A percentile compares a stretch with the other conserved stretches of the same genome.
phyloP scores from a whole-genome alignment of 768 basidiomycete species.

The Suillus lakei region DNA sequence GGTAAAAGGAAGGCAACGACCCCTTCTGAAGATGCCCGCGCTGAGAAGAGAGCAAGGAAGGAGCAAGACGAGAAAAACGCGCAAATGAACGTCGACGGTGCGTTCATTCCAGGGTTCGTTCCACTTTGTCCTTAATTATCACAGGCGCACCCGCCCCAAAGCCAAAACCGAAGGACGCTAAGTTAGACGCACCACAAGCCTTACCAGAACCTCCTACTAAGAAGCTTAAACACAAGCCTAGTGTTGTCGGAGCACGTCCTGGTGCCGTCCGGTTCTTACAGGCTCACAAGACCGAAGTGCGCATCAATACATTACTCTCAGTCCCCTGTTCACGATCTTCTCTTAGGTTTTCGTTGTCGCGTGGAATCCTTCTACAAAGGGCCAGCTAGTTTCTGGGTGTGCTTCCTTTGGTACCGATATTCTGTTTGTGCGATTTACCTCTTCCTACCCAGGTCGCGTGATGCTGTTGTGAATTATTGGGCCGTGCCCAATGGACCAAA shows the following conservation, averaged over 20 bases:
- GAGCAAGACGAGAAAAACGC: slow-evolving; percentile 44
- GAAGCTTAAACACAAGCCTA: slow-evolving; percentile 45
- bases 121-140: slow-evolving; percentile 5
- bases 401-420: slow-evolving; percentile 22
- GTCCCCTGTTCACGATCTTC: slow-evolving; percentile 12
- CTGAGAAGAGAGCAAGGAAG: slow-evolving; percentile 67
- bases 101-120: slow-evolving; percentile 31
- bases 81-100: slow-evolving; percentile 48
- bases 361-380: slow-evolving; percentile 69
- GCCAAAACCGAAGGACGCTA: slow-evolving; percentile 24
- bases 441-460: slow-evolving; percentile 63
- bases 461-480: slow-evolving; percentile 78
- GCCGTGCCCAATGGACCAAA: slow-evolving; percentile 52
- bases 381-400: slow-evolving; percentile 77
- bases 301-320: slow-evolving; percentile 7
- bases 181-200: slow-evolving; percentile 24
- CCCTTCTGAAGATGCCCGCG: slow-evolving; percentile 51
- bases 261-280: slow-evolving; percentile 51
- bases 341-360: slow-evolving; percentile 78
- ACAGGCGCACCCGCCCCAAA: slow-evolving; percentile 19
- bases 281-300: slow-evolving; percentile 55
- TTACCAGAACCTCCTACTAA: slow-evolving; percentile 25
- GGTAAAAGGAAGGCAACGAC: slow-evolving; percentile 58
- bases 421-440: slow-evolving; percentile 13
- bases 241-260: slow-evolving; percentile 30